Percentiles rank a stretch among this genome's conserved stretches.
Conservation (phyloP, 2,329 filamentous ascomycete genomes). For the Fusarium anthophilum region DNA sequence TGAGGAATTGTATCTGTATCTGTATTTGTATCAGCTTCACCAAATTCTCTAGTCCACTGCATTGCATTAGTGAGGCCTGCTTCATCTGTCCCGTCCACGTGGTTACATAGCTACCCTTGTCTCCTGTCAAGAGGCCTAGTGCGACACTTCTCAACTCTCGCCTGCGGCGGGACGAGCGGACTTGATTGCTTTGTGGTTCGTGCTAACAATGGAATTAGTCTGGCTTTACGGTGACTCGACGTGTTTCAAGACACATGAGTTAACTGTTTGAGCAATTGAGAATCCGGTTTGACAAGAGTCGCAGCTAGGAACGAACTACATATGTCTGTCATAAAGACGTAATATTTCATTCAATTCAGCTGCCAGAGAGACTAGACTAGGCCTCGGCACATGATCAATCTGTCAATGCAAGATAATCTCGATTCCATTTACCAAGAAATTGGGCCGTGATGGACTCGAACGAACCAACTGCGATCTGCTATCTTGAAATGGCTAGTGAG, state of each 20-base stretch:
- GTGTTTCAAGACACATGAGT: neutral
- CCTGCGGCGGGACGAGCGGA: constrained; percentile 5
- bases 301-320: neutral
- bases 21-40: neutral
- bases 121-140: constrained; percentile 18
- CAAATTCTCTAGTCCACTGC: neutral
- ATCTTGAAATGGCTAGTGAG: constrained; percentile 7
- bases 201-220: neutral
- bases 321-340: neutral
- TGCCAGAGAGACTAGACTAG: neutral
- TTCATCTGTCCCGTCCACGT: constrained; percentile 14
- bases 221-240: constrained; percentile 2
- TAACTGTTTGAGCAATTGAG: neutral
- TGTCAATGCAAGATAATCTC: neutral
- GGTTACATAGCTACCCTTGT: constrained; percentile 15
- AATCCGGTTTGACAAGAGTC: constrained; percentile 3
- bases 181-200: constrained; percentile 6
- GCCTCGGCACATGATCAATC: neutral
- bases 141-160: neutral
- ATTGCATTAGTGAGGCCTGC: constrained; percentile 3
- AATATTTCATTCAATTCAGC: neutral
- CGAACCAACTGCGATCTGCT: constrained; percentile 3
- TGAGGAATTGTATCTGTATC: neutral
- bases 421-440: neutral
- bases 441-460: neutral